Base-by-base conservation (phyloP, 139 green algal species). In the Chlorella sp. region DNA sequence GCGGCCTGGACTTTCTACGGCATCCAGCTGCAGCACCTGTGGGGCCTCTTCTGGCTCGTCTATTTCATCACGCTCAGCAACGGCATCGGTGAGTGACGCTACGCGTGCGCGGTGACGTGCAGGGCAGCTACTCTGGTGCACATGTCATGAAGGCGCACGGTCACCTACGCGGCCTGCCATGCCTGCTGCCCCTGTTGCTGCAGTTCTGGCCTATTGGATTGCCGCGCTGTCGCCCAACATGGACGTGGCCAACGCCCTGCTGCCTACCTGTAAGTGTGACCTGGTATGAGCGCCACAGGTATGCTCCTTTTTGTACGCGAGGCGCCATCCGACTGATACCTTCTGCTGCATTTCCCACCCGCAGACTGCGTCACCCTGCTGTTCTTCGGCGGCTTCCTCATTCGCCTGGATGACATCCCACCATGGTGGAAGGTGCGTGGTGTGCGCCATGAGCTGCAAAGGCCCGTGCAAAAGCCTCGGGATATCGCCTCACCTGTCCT, bases 321-420 rank as follows among this genome's bases (percentile, higher is more conserved):
- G 22, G 22, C 24, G 24, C 55, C 22, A 20, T 64, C 4, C 22
- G 24, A 27, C 55, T 64, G 20, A 64, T 64, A 96, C 70, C 83
- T 85, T 4, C 71, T 76, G 35, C 77, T 90, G 66, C 87, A 27
- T 64, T 10, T 27, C 84, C 24, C 74, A 74, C 20, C 91, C 27
- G 55, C 55, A 64, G 55, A 92, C 55, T 78, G 91, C 26, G 72
- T 77, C 23, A 85, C 75, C 33, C 65, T 87, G 66, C 80, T 88
- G 49, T 93, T 90, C 76, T 90, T 91, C 71, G 76, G 62, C 17
- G 85, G 87, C 59, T 85, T 88, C 71, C 79, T 90, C 20, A 74
- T 95, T 35, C 76, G 75, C 2, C 89, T 86, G 67, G 64, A 83
- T 33, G 74, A 85, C 62, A 93, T 93, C 34, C 88, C 88, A 14